These are phyloP conservation scores for Cardiospermum halicacabum DNA, from an alignment of 345 rosid species.

Conservation along the genomic window DNA sequence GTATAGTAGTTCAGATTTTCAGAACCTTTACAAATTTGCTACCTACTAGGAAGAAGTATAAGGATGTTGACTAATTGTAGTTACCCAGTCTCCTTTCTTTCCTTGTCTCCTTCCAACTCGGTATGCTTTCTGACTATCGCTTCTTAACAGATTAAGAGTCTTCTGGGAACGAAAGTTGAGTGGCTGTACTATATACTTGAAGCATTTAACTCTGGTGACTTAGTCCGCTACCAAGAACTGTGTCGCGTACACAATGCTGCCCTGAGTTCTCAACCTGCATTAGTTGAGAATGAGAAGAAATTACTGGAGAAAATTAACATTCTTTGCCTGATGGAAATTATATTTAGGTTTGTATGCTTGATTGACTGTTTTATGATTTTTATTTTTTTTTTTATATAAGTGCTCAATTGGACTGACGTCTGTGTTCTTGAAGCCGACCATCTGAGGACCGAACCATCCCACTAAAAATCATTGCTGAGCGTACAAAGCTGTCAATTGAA, in stretches of 20 bases:
- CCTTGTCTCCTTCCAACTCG: too few relatives aligned
- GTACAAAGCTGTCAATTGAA: constrained; percentile 80
- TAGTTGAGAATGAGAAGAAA: constrained; percentile 87
- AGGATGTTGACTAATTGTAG: too few relatives aligned
- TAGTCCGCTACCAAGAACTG: constrained; percentile 78
- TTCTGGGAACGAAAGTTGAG: constrained; percentile 79
- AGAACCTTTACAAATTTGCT: too few relatives aligned
- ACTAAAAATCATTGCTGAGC: constrained; percentile 73
- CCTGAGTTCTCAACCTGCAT: constrained; percentile 85
- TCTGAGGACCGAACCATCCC: constrained; percentile 98
- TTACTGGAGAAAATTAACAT: constrained; percentile 94
- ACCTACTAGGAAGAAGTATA: too few relatives aligned
- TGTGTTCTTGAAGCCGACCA: constrained; percentile 65
- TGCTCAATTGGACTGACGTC: constrained; percentile 9
- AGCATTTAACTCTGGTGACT: constrained; percentile 87
- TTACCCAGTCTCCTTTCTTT: too few relatives aligned
- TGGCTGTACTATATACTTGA: constrained; percentile 96
- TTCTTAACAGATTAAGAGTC: constrained; percentile 75
- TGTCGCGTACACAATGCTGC: constrained; percentile 80
- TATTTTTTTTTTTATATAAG: not conserved
- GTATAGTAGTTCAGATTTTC: too few relatives aligned
- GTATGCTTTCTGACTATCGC: constrained; percentile 1
- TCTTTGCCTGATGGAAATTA: constrained; percentile 95
- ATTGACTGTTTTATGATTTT: not conserved
- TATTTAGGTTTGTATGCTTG: constrained; percentile 63